Evolutionary conservation across 1,139 yeast species (phyloP), one percentile per base, ranked within the genome.

Genomic region (Taiozyma onychis): DNA sequence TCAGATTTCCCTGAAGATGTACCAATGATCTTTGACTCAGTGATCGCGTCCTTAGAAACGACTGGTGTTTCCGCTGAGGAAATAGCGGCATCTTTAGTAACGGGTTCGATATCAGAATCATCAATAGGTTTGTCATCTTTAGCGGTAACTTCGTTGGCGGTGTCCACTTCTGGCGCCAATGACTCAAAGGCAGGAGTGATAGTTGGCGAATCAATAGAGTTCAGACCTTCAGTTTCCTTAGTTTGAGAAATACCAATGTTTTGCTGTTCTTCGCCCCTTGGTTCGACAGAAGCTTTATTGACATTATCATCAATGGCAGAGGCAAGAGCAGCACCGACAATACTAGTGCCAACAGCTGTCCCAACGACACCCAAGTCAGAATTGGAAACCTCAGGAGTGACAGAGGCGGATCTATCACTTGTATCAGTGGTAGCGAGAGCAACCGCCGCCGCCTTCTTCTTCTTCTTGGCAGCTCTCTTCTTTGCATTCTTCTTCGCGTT

Each of bases 391-490:
- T 43, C 28, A 5, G 34, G 16, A 32, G 37, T n/a, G 7, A 26
- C 28, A 14, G 34, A 35, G 35, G 27, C 28, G n/a, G 48, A 14
- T 11, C 22, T n/a, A 3, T 32, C 37, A 22, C 37, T 44, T 8
- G 41, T 26, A 22, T 39, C 42, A n/a, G 18, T 32, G n/a, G 32
- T 37, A 13, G 48, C 26, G 10, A 37, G 41, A 35, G 41, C 43
- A 27, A 47, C 44, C 35, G 53, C 51, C 10, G 48, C 45, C n/a
- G 47, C 45, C 55, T 51, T 54, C 57, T 50, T 64, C 57, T 44
- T 64, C 58, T 45, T 57, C 51, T 48, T 54, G 48, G 55, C 54
- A 43, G 50, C 52, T 55, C 55, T 56, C 52, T 54, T 56, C 52
- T 56, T 57, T 39, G 52, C 53, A 44, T 57, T 56, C 18, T 18